These are phyloP conservation scores for Fusarium sublunatum DNA, from an alignment of 2,329 filamentous ascomycete genomes.

Conservation along the genomic window DNA sequence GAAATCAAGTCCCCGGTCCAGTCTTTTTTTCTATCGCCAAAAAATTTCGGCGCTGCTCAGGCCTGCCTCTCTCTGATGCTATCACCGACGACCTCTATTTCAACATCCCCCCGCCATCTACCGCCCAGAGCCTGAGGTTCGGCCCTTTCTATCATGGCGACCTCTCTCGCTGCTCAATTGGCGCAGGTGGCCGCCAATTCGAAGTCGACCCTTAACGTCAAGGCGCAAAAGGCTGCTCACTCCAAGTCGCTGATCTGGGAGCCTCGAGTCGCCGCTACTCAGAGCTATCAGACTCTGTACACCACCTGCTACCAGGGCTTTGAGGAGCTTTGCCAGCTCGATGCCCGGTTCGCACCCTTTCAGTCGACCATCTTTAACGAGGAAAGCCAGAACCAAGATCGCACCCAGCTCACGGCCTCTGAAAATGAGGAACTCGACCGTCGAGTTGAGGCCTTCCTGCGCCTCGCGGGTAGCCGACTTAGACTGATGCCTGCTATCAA, in stretches of 20 bases:
- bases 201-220: conserved; percentile 90
- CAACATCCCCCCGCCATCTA: conserved; percentile 38
- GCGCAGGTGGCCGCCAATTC: conserved; percentile 91
- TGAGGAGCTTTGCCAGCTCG: conserved; percentile 88
- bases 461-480: conserved; percentile 79
- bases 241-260: conserved; percentile 97
- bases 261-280: conserved; percentile 81
- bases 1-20: conserved; percentile 30
- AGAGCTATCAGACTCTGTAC: conserved; percentile 91
- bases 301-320: conserved; percentile 90
- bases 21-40: conserved; percentile 42
- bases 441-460: conserved; percentile 84
- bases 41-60: conserved; percentile 46
- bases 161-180: conserved; percentile 91
- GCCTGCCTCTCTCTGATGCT: conserved; percentile 40
- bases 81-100: conserved; percentile 34
- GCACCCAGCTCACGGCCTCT: conserved; percentile 81
- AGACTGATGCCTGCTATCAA: conserved; percentile 89
- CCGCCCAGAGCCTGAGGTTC: conserved; percentile 42
- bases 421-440: conserved; percentile 86
- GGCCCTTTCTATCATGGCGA: conserved; percentile 70
- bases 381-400: conserved; percentile 89
- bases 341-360: conserved; percentile 81
- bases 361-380: conserved; percentile 87
- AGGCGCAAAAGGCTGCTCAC: conserved; percentile 91